Evolutionary conservation across 192 early-diverging fungal species (phyloP), one percentile per base, ranked within the genome.

Genomic region (Cladochytrium replicatum): DNA sequence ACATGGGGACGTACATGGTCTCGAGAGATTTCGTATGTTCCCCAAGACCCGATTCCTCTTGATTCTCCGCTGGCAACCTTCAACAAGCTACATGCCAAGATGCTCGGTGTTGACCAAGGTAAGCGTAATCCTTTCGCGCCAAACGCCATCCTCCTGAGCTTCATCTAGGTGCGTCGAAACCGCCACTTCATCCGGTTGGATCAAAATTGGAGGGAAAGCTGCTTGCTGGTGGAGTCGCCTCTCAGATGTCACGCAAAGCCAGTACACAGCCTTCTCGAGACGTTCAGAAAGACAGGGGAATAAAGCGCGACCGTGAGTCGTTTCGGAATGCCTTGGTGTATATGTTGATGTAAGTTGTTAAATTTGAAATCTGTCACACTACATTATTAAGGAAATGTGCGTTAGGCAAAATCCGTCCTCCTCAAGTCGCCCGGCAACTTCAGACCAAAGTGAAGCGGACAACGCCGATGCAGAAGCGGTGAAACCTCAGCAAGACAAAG

Each of bases 301-400:
- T 56, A 0, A 79, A 79, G 50, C 64, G 58, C 44, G 76, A 71
- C 49, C 63, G 66, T 26, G 77, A 79, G 37, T 57, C 57, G n/a
- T 79, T 79, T 46, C 47, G 77, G 15, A 78, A 70, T 17, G 68
- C 66, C 2, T 32, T 79, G 28, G 77, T 79, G 15, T 74, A 76
- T 46, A 74, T 79, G 49, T 64, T 79, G 11, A 79, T 79, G 77
- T 74, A 54, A 46, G 51, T 49, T 48, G 0, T 22, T 17, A 41
- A 48, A 46, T 29, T 46, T 21, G 9, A 6, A 22, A 40, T 30
- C 24, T 63, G 26, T 21, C 27, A 27, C 3, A 7, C 28, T 22
- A 28, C 1, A 9, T 15, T 2, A 22, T 2, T 9, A 22, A 28
- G 23, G 4, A 25, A 4, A 29, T 23, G 27, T 22, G 25, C 29